These are phyloP conservation scores for Aureobasidium lini DNA, from an alignment of 2,329 filamentous ascomycete species.

Conservation along the genomic window DNA sequence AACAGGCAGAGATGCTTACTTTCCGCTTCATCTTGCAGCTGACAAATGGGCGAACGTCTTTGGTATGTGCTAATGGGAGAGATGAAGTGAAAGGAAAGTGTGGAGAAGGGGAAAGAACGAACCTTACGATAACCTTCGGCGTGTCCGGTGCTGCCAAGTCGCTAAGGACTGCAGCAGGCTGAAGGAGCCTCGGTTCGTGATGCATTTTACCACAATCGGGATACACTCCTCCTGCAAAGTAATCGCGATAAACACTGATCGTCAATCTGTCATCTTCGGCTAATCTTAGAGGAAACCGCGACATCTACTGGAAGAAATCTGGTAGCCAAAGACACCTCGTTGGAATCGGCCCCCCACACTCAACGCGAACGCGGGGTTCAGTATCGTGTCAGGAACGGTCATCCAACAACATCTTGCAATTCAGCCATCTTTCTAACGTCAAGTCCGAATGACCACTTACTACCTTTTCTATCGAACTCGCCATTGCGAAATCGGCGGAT, in stretches of 20 bases:
- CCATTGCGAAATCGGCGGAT: neutral
- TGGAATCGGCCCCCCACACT: neutral
- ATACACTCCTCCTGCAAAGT: neutral
- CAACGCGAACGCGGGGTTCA: neutral
- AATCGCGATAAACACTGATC: neutral
- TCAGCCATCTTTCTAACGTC: neutral
- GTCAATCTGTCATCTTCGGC: neutral
- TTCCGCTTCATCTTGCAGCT: neutral
- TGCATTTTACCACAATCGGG: neutral
- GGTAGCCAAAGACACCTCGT: neutral
- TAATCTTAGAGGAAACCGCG: neutral
- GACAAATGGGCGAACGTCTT: neutral
- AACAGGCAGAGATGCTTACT: neutral
- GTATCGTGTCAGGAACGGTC: neutral
- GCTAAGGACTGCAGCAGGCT: neutral
- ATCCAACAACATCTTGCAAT: neutral
- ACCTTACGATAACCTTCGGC: neutral
- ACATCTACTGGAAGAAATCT: neutral
- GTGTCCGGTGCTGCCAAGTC: neutral
- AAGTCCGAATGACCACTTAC: neutral
- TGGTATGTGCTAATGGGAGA: neutral
- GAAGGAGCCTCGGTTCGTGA: neutral
- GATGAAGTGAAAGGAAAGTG: constrained; percentile 5
- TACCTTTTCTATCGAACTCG: neutral
- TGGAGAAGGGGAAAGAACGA: constrained; percentile 1